These are phyloP conservation scores for Amanita fuliginea DNA, from an alignment of 768 basidiomycete species.

Conservation along the genomic window DNA sequence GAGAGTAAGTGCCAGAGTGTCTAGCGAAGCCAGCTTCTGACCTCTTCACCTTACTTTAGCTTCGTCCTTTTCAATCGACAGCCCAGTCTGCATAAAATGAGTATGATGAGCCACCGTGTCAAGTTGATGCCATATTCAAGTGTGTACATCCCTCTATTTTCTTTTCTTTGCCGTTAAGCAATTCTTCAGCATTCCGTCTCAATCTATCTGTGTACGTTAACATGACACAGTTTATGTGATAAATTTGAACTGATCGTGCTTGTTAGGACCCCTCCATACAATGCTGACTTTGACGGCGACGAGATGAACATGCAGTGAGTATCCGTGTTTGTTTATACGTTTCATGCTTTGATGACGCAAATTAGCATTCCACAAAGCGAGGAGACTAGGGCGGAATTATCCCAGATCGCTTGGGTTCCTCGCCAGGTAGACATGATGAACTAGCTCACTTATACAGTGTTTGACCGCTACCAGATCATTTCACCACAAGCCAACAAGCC, in stretches of 20 bases:
- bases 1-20: conserved; percentile 62
- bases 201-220: conserved; percentile 90
- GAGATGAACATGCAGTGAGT: conserved; percentile 99
- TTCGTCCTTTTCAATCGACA: conserved; percentile 97
- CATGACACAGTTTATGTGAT: conserved; percentile 12
- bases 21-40: conserved; percentile 7
- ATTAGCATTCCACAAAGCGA: conserved; percentile 91
- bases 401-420: conserved; percentile 97
- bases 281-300: conserved; percentile 99
- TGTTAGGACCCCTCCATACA: conserved; percentile 89
- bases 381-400: conserved; percentile 96
- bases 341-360: conserved; percentile 4
- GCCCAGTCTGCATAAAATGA: conserved; percentile 98
- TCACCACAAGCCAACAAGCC: conserved; percentile 99
- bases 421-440: conserved; percentile 53
- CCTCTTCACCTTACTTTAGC: conserved; percentile 31
- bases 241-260: conserved; percentile 16
- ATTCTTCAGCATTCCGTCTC: conserved; percentile 73
- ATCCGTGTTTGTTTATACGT: not conserved
- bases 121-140: conserved; percentile 98
- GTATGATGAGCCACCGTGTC: conserved; percentile 99
- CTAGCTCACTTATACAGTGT: not conserved
- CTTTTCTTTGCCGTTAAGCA: not conserved
- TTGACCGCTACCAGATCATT: conserved; percentile 58
- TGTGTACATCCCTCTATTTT: conserved; percentile 29